Base-by-base conservation (phyloP, 768 basidiomycete genomes). In the Xerocomus spinulosus region DNA sequence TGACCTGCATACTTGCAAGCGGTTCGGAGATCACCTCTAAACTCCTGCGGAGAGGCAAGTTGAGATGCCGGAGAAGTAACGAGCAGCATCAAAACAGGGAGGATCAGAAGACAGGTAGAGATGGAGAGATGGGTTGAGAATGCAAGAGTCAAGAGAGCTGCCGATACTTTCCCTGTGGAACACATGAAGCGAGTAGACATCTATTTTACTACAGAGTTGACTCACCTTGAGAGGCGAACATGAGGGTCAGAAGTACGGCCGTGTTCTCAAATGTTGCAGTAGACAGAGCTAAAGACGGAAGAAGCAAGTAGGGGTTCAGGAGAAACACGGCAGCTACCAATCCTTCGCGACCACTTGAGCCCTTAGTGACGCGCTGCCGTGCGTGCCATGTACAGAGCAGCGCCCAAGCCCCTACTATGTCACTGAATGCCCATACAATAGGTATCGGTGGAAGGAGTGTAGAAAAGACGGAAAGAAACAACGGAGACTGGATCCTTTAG, bases 301-400 rank as follows among this genome's bases (percentile, higher is more conserved):
- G 72, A 48, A 95, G 65, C 8, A 88, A 68, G 64, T 96, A 96
- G 3, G 96, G 96, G 56, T 98, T 96, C 42, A 95, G 66, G 17
- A 96, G 78, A 67, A 86, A 94, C 38, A 78, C 66, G 7, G 81
- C 73, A 15, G 79, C 83, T 25, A 94, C 72, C 42, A 89, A 63
- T 13, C 70, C 65, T 53, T 85, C 85, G 65, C 83, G 74, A 30
- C 71, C 51, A 46, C 72, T 77, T 13, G 54, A 42, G 18, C 48
- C 35, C 28, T 69, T 67, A 29, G 55, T 58, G 34, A 80, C 61
- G 44, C 75, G 71, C 56, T 79, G 82, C 37, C 87, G 77, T 9
- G 78, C 67, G 42, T 75, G 75, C 83, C 83, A 91, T 57, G 85
- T 85, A 25, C 69, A 68, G 1, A 83, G 73, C 14, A 96, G 63